A percentile compares a stretch with the other conserved stretches of the same genome.
Evolutionary conservation across 208 protist species (phyloP).

Genomic region (Acanthamoeba healyi): DNA sequence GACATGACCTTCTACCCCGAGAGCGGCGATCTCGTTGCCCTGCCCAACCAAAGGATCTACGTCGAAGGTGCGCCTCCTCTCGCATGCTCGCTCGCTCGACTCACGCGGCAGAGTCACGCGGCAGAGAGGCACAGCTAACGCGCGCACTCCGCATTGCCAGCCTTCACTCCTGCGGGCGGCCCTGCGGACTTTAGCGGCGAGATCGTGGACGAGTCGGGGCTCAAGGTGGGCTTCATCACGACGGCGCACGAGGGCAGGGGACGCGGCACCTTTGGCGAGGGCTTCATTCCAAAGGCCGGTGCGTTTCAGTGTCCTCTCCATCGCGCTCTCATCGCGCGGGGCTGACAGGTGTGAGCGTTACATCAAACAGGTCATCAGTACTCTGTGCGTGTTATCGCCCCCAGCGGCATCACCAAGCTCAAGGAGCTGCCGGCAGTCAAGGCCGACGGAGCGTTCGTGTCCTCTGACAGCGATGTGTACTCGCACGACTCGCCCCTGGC

Average conservation of each 20-base stretch:
- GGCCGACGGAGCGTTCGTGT: background rate
- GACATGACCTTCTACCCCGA: conserved; percentile 75
- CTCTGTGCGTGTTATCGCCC: conserved; percentile 7
- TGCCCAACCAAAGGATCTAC: conserved; percentile 19
- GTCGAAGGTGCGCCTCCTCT: background rate
- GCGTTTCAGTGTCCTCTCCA: background rate
- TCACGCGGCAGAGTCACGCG: too few relatives aligned
- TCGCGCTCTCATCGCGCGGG: too few relatives aligned
- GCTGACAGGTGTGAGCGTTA: background rate
- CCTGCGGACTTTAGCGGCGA: conserved; percentile 66
- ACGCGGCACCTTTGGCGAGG: background rate
- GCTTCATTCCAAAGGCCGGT: background rate
- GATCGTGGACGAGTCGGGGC: conserved; percentile 52
- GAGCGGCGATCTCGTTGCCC: conserved; percentile 32
- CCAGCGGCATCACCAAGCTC: conserved; percentile 35
- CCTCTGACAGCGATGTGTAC: conserved; percentile 13
- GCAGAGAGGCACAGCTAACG: too few relatives aligned
- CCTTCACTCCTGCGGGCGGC: conserved; percentile 47
- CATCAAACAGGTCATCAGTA: background rate
- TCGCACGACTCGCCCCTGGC: background rate
- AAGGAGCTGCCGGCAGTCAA: background rate
- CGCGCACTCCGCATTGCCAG: background rate
- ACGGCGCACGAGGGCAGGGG: conserved; percentile 70
- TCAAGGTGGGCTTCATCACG: conserved; percentile 34
- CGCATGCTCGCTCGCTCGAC: background rate